Conservation (phyloP, 495 filamentous ascomycete genomes). For the Geoglossum glabrum region DNA sequence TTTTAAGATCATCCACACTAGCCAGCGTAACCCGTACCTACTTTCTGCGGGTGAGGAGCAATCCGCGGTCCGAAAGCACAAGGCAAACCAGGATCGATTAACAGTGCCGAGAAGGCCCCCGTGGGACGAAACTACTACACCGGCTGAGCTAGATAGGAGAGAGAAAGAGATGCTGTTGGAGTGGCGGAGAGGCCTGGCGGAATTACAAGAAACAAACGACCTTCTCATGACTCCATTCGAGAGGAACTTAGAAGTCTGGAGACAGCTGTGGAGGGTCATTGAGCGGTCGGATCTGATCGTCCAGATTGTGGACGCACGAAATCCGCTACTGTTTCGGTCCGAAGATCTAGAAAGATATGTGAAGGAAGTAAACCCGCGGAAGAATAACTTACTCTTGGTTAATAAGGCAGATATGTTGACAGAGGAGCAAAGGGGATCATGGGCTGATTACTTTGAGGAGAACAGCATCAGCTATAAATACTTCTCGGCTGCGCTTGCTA, state of each 20-base stretch:
- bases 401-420: conserved; percentile 99
- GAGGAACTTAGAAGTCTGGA: conserved; percentile 93
- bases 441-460: conserved; percentile 75
- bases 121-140: conserved; percentile 74
- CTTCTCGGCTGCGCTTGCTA: conserved; percentile 86
- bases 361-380: conserved; percentile 69
- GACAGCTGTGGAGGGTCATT: conserved; percentile 95
- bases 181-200: conserved; percentile 80
- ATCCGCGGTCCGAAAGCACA: conserved; percentile 56
- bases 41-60: conserved; percentile 76
- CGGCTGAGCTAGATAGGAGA: conserved; percentile 52
- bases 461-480: conserved; percentile 74
- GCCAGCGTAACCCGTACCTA: conserved; percentile 89
- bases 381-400: conserved; percentile 81
- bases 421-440: conserved; percentile 55
- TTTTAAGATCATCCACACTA: conserved; percentile 90
- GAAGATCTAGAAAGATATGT: conserved; percentile 91
- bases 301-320: conserved; percentile 95
- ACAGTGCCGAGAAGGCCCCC: conserved; percentile 78
- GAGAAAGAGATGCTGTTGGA: conserved; percentile 68
- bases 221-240: conserved; percentile 97
- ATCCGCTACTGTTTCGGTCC: conserved; percentile 81
- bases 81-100: conserved; percentile 49
- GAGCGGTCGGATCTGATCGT: conserved; percentile 91
- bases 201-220: conserved; percentile 81